phyloP scores from a whole-genome alignment of 75 land plant genomes.

The Larix kaempferi region DNA sequence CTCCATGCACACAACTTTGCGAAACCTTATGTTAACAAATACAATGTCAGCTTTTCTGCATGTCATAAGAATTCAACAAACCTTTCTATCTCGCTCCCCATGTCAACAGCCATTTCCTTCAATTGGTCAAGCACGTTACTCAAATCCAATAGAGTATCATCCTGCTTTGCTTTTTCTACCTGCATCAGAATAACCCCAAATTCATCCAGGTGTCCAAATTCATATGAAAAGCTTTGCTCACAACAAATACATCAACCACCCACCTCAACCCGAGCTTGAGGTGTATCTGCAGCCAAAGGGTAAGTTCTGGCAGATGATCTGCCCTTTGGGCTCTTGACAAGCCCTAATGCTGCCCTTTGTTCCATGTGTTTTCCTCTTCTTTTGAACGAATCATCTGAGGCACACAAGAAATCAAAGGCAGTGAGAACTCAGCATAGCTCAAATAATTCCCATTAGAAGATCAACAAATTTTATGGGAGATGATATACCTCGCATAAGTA shows the following conservation, averaged over 20 bases:
- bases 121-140: slow-evolving; percentile 78
- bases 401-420: background rate
- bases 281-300: slow-evolving; percentile 33
- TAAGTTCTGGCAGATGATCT: slow-evolving; percentile 21
- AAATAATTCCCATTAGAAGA: background rate
- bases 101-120: slow-evolving; percentile 94
- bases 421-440: background rate
- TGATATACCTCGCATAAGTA: slow-evolving; percentile 39
- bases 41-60: background rate
- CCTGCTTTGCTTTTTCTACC: slow-evolving; percentile 84
- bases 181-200: slow-evolving; percentile 23
- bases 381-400: slow-evolving; percentile 55
- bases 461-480: background rate
- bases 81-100: slow-evolving; percentile 90
- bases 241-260: slow-evolving; percentile 3
- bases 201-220: background rate
- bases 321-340: slow-evolving; percentile 26
- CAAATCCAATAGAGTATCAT: slow-evolving; percentile 80
- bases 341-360: slow-evolving; percentile 62
- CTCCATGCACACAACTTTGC: background rate
- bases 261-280: slow-evolving; percentile 63
- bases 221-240: no score
- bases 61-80: slow-evolving; percentile 16
- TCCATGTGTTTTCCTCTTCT: slow-evolving; percentile 50
- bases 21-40: background rate